Conservation (phyloP, 2,329 filamentous ascomycete species). For the Colletotrichum orbiculare region DNA sequence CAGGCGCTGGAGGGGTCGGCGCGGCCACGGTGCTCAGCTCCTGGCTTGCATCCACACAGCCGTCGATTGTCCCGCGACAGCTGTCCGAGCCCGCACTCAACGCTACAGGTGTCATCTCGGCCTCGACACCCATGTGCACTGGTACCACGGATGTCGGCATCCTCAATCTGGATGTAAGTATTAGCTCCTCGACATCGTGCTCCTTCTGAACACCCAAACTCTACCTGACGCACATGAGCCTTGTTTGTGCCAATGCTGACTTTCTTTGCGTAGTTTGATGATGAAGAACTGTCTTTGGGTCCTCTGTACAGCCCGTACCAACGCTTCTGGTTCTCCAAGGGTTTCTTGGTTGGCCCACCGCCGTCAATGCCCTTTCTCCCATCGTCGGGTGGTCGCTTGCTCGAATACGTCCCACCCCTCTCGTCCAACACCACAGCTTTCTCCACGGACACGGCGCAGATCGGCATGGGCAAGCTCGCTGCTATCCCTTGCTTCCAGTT, state of each 20-base stretch:
- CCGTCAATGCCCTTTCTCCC: constrained; percentile 48
- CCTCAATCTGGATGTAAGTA: constrained; percentile 50
- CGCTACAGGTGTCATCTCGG: constrained; percentile 23
- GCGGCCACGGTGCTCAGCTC: constrained; percentile 8
- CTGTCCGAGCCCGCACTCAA: constrained; percentile 15
- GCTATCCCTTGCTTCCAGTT: constrained; percentile 52
- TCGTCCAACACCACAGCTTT: constrained; percentile 40
- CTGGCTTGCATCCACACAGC: constrained; percentile 37
- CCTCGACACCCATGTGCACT: constrained; percentile 34
- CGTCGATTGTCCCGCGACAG: constrained; percentile 7
- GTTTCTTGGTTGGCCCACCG: constrained; percentile 52
- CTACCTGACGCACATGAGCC: no score
- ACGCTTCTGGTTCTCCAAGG: constrained; percentile 55
- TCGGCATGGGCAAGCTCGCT: constrained; percentile 52
- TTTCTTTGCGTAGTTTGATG: constrained; percentile 49
- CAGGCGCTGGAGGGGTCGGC: no score
- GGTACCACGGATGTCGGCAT: constrained; percentile 47
- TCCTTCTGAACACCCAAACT: no score
- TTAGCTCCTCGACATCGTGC: neutral
- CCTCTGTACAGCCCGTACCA: constrained; percentile 53
- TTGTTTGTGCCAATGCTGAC: neutral
- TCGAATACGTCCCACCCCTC: constrained; percentile 53
- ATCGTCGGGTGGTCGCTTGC: constrained; percentile 52
- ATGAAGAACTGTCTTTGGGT: constrained; percentile 48
- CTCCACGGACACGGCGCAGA: constrained; percentile 51